Evolutionary conservation across 73 alveolate genomes (phyloP), one percentile per base, ranked within the genome.

Genomic region (Effrenium voratum): DNA sequence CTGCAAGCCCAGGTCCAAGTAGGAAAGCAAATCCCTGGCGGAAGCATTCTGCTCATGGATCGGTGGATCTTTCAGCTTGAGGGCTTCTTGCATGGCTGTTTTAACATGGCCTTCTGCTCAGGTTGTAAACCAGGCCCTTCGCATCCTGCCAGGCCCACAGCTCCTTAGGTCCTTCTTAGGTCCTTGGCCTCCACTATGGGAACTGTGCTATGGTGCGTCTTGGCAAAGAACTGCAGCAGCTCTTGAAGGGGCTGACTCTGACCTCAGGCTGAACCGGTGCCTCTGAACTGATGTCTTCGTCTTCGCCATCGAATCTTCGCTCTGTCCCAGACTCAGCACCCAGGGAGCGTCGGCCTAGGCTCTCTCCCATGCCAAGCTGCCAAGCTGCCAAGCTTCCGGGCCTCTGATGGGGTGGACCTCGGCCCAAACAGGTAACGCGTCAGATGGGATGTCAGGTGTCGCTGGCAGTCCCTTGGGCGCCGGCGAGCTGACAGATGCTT

Each of bases 1-100:
- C 36, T 90, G 96, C 96, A 90, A 45, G 73, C 87, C 96, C 75
- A 90, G 55, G 55, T 90, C 96, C 73, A 90, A 86, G 96, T 66
- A 90, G 70, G 96, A 90, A 50, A 90, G 86, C 52, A 90, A 41
- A 34, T 90, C 96, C 96, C 96, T 90, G 79, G 22, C 26, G 63
- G 26, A 52, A 52, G 63, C 63, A 52, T 16, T 24, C 26, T 52
- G 8, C 19, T 19, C 8, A 19, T 19, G 63, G 19, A 12, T 52
- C 26, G 63, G 63, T 12, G 72, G 28, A 57, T 1, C n/a, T 28
- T 28, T 28, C 32, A 28, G 82, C 10, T 45, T 72, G 24, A n/a
- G 49, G 34, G 46, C 82, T 34, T 34, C 6, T 5, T 34, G 8
- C 82, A 16, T 32, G 0, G 24, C 82, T 5, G 4, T 19, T 19